Conservation (phyloP, 78 protist genomes). For the Emiliania huxleyi region DNA sequence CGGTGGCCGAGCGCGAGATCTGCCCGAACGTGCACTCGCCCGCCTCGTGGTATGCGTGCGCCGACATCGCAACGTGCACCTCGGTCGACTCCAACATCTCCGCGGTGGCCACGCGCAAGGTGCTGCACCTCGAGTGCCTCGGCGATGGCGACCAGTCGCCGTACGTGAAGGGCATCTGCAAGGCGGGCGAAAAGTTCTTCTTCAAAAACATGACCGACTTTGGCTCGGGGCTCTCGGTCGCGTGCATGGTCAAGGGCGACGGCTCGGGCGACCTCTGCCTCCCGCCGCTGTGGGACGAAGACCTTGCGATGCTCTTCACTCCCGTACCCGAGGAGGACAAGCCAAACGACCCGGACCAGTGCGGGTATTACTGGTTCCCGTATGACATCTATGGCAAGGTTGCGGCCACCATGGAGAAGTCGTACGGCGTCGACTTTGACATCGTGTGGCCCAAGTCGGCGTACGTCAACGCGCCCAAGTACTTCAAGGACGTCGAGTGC, state of each 20-base stretch:
- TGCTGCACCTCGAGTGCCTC: background rate
- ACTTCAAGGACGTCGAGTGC: background rate
- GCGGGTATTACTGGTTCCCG: background rate
- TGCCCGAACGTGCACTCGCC: slow-evolving; percentile 1
- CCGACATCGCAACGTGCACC: background rate
- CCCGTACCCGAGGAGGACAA: background rate
- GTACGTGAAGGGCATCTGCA: background rate
- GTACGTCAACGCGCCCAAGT: background rate
- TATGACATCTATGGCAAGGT: background rate
- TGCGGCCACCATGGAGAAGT: background rate
- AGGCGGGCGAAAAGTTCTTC: background rate
- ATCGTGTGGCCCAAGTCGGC: background rate
- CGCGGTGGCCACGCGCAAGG: background rate
- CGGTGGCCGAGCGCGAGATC: background rate
- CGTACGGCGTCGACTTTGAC: background rate
- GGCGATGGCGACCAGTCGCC: background rate
- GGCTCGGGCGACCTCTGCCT: background rate
- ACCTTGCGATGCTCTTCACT: background rate
- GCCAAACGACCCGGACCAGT: background rate
- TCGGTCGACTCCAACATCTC: background rate
- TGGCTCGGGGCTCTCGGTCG: background rate
- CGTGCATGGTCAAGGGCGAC: background rate
- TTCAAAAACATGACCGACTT: background rate
- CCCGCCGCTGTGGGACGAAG: background rate
- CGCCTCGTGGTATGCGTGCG: background rate